These are phyloP conservation scores for Neofusicoccum ribis DNA, from an alignment of 2,329 filamentous ascomycete genomes.

Conservation along the genomic window DNA sequence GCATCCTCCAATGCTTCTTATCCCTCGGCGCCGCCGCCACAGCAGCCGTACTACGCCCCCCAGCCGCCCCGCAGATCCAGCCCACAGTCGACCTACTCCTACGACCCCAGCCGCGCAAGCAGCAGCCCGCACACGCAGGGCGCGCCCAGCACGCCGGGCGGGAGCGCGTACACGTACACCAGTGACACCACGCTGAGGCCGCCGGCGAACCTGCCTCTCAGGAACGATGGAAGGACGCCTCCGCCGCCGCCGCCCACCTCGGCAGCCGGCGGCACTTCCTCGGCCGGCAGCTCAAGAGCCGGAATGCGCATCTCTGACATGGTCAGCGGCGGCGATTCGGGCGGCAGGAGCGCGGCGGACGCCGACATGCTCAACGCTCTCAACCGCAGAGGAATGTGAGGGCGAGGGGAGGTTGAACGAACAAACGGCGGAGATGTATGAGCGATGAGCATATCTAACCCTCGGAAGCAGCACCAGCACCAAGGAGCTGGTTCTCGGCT, in stretches of 20 bases:
- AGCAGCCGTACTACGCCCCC: conserved; percentile 42
- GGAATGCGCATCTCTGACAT: conserved; percentile 47
- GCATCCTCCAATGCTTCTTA: conserved; percentile 44
- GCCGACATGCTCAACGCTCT: conserved; percentile 46
- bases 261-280: conserved; percentile 32
- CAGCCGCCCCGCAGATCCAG: conserved; percentile 43
- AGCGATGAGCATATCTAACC: conserved; percentile 17
- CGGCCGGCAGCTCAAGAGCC: conserved; percentile 15
- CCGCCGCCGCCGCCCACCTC: conserved; percentile 28
- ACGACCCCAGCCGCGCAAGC: conserved; percentile 43
- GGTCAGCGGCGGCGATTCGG: conserved; percentile 31
- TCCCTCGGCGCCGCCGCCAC: conserved; percentile 35
- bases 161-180: conserved; percentile 30
- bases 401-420: conserved; percentile 2
- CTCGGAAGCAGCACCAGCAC: conserved; percentile 9
- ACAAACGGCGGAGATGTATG: conserved; percentile 13
- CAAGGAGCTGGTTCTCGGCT: conserved; percentile 20
- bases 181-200: conserved; percentile 34
- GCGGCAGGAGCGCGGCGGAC: conserved; percentile 42
- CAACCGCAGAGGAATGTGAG: conserved; percentile 36
- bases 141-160: conserved; percentile 36
- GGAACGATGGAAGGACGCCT: conserved; percentile 40
- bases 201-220: conserved; percentile 29
- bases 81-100: conserved; percentile 44
- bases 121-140: conserved; percentile 45